Evolutionary conservation across 2,329 filamentous ascomycete species (phyloP).

Genomic region (Talaromyces funiculosus): DNA sequence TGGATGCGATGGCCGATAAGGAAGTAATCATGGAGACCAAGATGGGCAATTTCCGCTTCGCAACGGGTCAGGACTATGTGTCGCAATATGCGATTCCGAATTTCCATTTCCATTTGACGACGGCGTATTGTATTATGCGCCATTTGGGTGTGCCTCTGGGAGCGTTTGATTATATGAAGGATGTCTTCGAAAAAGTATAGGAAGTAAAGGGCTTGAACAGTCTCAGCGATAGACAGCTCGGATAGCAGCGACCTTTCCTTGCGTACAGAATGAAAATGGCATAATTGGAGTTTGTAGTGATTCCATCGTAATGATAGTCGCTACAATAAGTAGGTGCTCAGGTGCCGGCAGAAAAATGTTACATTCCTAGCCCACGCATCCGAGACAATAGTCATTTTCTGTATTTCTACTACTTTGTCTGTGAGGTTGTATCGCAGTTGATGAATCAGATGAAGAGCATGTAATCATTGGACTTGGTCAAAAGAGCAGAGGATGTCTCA

Average conservation of each 20-base stretch:
- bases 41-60: conserved; percentile 33
- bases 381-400: background rate
- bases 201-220: background rate
- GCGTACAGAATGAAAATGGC: background rate
- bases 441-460: background rate
- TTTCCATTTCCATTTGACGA: conserved; percentile 58
- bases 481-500: background rate
- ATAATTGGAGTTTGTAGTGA: background rate
- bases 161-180: conserved; percentile 52
- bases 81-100: conserved; percentile 52
- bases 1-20: conserved; percentile 40
- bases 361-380: background rate
- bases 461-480: background rate
- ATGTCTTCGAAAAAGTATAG: conserved; percentile 9
- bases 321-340: background rate
- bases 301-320: background rate
- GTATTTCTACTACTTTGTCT: background rate
- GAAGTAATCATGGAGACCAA: conserved; percentile 35
- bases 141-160: conserved; percentile 57
- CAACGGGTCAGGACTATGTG: conserved; percentile 43
- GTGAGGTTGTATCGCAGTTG: background rate
- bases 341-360: background rate
- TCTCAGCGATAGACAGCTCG: background rate
- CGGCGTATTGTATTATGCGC: conserved; percentile 56
- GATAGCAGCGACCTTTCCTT: background rate